A percentile compares a stretch with the other conserved stretches of the same genome.
Conservation (phyloP, 345 rosid genomes). For the Hibiscus tridactylites region DNA sequence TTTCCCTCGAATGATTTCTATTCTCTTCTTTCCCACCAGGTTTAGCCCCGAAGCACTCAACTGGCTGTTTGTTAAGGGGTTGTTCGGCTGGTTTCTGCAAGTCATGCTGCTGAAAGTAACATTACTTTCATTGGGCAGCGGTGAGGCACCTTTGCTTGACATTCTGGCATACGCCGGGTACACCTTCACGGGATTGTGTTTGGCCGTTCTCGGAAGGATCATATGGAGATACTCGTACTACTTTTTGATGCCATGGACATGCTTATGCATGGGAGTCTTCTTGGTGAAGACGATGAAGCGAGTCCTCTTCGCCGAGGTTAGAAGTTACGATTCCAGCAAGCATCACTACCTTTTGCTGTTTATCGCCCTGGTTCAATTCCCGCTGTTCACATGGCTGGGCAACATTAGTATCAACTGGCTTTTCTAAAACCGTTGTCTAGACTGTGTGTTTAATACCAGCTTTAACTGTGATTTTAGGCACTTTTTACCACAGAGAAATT, state of each 20-base stretch:
- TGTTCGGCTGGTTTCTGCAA: slow-evolving; percentile 33
- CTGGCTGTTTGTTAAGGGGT: slow-evolving; percentile 63
- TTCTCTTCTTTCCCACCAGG: slow-evolving; percentile 29
- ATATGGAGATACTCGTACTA: slow-evolving; percentile 66
- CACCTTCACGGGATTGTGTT: slow-evolving; percentile 60
- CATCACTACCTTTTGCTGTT: slow-evolving; percentile 82
- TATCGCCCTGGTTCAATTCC: slow-evolving; percentile 84
- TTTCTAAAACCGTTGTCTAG: slow-evolving; percentile 32
- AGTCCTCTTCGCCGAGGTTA: slow-evolving; percentile 78
- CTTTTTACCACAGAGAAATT: neutral
- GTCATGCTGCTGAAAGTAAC: slow-evolving; percentile 72
- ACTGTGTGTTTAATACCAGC: slow-evolving; percentile 10
- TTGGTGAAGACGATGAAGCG: slow-evolving; percentile 95
- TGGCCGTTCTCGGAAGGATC: slow-evolving; percentile 71
- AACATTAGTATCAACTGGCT: slow-evolving; percentile 87
- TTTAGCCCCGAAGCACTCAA: slow-evolving; percentile 84
- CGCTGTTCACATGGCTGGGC: slow-evolving; percentile 86
- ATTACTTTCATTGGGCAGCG: slow-evolving; percentile 73
- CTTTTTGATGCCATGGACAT: slow-evolving; percentile 66
- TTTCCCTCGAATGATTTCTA: neutral
- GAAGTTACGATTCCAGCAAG: slow-evolving; percentile 79
- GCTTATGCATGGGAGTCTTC: slow-evolving; percentile 79
- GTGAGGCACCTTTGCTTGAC: slow-evolving; percentile 87
- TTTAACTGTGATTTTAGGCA: slow-evolving; percentile 2
- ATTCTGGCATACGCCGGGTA: slow-evolving; percentile 85